These are phyloP conservation scores for Fusarium sp. DNA, from an alignment of 2,329 filamentous ascomycete genomes.

Conservation along the genomic window DNA sequence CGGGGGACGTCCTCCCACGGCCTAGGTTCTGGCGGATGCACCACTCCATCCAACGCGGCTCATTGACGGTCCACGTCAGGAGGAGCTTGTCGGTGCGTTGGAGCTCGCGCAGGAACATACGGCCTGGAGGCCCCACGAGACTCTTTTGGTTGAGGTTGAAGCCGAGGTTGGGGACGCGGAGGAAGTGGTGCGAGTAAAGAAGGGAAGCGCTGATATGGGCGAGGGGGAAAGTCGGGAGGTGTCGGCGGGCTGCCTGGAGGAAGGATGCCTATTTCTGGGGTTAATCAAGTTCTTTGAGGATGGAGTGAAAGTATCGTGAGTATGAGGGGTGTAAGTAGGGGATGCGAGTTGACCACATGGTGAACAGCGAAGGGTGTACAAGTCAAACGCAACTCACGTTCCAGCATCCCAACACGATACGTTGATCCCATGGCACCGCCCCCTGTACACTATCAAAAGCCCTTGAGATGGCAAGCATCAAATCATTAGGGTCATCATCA, in stretches of 20 bases:
- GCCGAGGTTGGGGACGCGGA: constrained; percentile 72
- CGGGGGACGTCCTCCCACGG: constrained; percentile 48
- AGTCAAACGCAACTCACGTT: constrained; percentile 60
- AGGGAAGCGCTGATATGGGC: constrained; percentile 77
- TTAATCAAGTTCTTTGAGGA: neutral
- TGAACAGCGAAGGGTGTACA: neutral
- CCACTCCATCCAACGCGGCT: constrained; percentile 84
- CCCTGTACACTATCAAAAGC: constrained; percentile 67
- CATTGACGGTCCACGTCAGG: constrained; percentile 90
- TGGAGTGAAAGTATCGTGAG: neutral
- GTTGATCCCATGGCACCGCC: constrained; percentile 73
- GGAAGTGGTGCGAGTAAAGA: constrained; percentile 77
- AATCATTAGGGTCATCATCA: constrained; percentile 75
- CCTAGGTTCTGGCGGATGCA: constrained; percentile 62
- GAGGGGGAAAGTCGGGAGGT: constrained; percentile 73
- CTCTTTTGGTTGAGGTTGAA: constrained; percentile 82
- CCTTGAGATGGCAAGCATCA: constrained; percentile 77
- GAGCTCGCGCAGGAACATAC: constrained; percentile 73
- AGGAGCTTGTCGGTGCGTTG: constrained; percentile 65
- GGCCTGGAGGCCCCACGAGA: constrained; percentile 76
- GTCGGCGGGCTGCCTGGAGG: constrained; percentile 70
- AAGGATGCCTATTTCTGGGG: constrained; percentile 67
- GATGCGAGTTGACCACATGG: neutral
- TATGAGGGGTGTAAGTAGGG: neutral
- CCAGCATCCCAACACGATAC: constrained; percentile 88